These are phyloP conservation scores for Sphagnum tenellum DNA, from an alignment of 225 moss, liverwort and hornwort genomes.

Conservation along the genomic window DNA sequence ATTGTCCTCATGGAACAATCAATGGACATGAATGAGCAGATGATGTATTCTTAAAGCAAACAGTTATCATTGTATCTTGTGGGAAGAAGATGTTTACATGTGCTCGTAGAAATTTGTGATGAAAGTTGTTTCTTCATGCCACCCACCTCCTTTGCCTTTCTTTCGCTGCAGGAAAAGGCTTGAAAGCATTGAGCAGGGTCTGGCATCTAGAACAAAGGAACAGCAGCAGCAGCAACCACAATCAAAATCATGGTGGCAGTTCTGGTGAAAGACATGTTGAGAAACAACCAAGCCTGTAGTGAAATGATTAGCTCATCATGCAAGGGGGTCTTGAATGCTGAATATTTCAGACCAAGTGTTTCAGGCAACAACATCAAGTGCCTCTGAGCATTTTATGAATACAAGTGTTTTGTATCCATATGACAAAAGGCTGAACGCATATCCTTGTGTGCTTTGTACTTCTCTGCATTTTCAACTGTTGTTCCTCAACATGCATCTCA, in stretches of 20 bases:
- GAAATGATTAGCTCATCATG: too few relatives aligned
- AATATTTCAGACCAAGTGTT: too few relatives aligned
- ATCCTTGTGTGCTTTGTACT: too few relatives aligned
- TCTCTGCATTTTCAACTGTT: too few relatives aligned
- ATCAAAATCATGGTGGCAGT: slow-evolving; percentile 48
- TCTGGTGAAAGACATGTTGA: slow-evolving; percentile 11
- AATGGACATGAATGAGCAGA: not conserved
- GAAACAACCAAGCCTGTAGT: not conserved
- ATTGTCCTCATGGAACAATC: not conserved
- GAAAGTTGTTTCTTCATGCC: not conserved
- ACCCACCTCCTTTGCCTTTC: not conserved
- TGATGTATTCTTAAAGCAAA: not conserved
- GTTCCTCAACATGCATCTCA: too few relatives aligned
- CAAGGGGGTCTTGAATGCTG: too few relatives aligned
- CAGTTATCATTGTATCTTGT: not conserved
- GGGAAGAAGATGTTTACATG: not conserved
- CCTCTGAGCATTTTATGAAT: too few relatives aligned
- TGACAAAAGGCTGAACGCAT: too few relatives aligned
- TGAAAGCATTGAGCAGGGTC: slow-evolving; percentile 54
- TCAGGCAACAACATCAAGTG: too few relatives aligned
- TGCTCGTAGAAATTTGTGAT: not conserved
- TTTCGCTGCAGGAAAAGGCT: slow-evolving; percentile 51
- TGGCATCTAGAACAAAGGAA: slow-evolving; percentile 34
- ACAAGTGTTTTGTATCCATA: too few relatives aligned
- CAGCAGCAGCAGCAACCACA: slow-evolving; percentile 5